Conservation (phyloP, 2,329 filamentous ascomycete species). For the Trematosphaeria pertusa region DNA sequence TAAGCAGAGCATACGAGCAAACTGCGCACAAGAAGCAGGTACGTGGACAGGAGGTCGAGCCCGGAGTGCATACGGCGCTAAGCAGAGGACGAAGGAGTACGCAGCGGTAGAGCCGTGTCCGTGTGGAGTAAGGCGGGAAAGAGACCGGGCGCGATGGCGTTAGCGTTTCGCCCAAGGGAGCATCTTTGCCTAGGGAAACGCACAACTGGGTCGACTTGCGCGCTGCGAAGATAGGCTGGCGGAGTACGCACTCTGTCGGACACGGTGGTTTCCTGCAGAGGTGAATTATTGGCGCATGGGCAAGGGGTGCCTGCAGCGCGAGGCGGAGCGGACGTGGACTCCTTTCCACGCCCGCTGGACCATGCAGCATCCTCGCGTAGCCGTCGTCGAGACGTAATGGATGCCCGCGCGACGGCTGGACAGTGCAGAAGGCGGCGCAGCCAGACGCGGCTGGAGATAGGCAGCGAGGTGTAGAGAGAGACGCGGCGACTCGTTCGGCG, state of each 20-base stretch:
- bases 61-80: background rate
- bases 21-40: conserved; percentile 1
- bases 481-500: background rate
- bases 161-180: too few relatives aligned
- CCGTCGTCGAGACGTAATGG: conserved; percentile 1
- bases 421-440: background rate
- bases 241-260: background rate
- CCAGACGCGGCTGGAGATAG: background rate
- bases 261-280: background rate
- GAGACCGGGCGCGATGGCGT: too few relatives aligned
- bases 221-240: background rate
- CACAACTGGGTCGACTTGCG: too few relatives aligned
- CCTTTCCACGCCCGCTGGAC: background rate
- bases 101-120: too few relatives aligned
- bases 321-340: background rate
- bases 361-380: background rate
- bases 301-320: background rate
- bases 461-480: background rate
- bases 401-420: background rate
- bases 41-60: background rate
- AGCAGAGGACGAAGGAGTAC: background rate
- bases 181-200: too few relatives aligned
- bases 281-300: background rate
- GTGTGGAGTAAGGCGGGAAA: too few relatives aligned
- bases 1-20: background rate